Evolutionary conservation across 768 basidiomycete species (phyloP), one percentile per base, ranked within the genome.

Genomic region (Mycena crocata): DNA sequence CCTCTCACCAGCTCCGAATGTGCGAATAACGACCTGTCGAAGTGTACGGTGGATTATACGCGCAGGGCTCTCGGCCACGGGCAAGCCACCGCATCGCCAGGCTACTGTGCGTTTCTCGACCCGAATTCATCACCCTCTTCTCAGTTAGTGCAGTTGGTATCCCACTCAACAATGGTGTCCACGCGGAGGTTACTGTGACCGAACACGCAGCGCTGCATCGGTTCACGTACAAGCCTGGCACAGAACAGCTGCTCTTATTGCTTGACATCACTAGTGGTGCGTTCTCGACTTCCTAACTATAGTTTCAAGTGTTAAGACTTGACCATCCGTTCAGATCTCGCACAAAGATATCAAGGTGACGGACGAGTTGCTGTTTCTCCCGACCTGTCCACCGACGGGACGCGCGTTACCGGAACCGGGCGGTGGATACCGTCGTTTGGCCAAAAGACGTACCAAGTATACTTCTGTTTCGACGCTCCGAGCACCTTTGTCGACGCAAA

Each of bases 171-270:
- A 84, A 83, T 61, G 77, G 76, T 15, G 80, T 84, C 59, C 73
- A 80, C 64, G 81, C 84, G 68, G 83, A 84, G 67, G 79, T 81
- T 5, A 83, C 83, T 9, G 80, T 81, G 14, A 83, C 82, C 5
- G 79, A 83, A 52, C 82, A 82, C 42, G 78, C 80, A 6, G 82
- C 79, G 5, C 72, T 84, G 49, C 80, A 84, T 60, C 78, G 82
- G 0, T 84, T 83, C 70, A 83, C 83, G 2, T 84, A 83, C 71
- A 81, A 80, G 6, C 66, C 70, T 30, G 78, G 75, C 31, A 76
- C 72, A 9, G 78, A 78, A 37, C 80, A 81, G 17, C 80, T 60
- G 32, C 54, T 65, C 13, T 24, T 69, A 5, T 37, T 68, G 30
- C 52, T 69, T 42, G 68, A 69, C n/a, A 55, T 24, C 15, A 69